A percentile compares a stretch with the other conserved stretches of the same genome.
Evolutionary conservation across 2,329 filamentous ascomycete genomes (phyloP).

Genomic region (Cyphellophora attinorum): DNA sequence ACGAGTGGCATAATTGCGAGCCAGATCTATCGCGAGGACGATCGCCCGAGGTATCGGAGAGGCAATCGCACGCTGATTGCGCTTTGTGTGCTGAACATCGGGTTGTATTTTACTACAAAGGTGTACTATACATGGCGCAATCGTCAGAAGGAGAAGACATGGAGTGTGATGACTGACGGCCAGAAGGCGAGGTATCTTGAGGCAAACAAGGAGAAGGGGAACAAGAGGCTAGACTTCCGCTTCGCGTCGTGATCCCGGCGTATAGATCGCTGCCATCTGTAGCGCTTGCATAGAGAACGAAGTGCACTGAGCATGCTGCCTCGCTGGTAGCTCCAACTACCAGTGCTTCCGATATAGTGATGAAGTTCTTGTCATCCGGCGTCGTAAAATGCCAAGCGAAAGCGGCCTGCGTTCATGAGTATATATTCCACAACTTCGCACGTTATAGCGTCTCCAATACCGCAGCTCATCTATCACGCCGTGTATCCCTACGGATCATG

Average conservation of each 20-base stretch:
- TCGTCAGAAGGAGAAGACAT: slow-evolving; percentile 20
- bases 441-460: too few relatives aligned
- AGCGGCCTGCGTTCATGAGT: too few relatives aligned
- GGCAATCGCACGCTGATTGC: slow-evolving; percentile 32
- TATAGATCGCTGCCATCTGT: too few relatives aligned
- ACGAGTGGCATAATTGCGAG: slow-evolving; percentile 24
- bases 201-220: slow-evolving; percentile 34
- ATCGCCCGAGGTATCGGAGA: slow-evolving; percentile 47
- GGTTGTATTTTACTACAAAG: slow-evolving; percentile 22
- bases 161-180: slow-evolving; percentile 34
- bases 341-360: too few relatives aligned
- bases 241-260: slow-evolving; percentile 23
- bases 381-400: too few relatives aligned
- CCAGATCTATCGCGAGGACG: slow-evolving; percentile 30
- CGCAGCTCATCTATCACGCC: too few relatives aligned
- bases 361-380: too few relatives aligned
- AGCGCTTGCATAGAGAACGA: too few relatives aligned
- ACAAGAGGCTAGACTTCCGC: slow-evolving; percentile 30
- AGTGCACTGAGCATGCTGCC: too few relatives aligned
- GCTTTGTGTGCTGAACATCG: slow-evolving; percentile 19
- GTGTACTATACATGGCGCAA: slow-evolving; percentile 25
- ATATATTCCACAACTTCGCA: too few relatives aligned
- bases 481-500: too few relatives aligned
- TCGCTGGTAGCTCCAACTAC: too few relatives aligned
- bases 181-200: slow-evolving; percentile 36